Percentiles rank a stretch among this genome's conserved stretches.
Conservation (phyloP, 768 basidiomycete genomes). For the Psilocybe cyanescens region DNA sequence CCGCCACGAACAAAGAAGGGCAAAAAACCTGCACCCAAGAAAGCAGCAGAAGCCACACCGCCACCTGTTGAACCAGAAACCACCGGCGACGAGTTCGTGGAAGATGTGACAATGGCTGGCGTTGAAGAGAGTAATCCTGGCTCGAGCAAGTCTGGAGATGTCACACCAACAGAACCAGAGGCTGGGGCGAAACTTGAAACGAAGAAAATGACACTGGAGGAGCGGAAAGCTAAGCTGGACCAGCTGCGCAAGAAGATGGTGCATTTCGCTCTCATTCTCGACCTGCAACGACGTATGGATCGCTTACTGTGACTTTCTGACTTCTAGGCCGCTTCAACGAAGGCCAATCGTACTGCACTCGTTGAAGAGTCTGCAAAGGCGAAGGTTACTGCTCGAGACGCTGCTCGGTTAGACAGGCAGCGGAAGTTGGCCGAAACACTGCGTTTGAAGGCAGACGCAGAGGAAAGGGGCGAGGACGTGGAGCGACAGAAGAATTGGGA, state of each 20-base stretch:
- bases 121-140: conserved; percentile 22
- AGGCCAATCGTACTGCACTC: conserved; percentile 84
- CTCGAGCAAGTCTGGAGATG: conserved; percentile 18
- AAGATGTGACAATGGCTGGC: conserved; percentile 30
- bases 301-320: conserved; percentile 2
- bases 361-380: conserved; percentile 83
- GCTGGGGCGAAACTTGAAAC: conserved; percentile 26
- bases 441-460: conserved; percentile 84
- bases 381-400: conserved; percentile 78
- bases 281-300: background rate
- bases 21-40: conserved; percentile 17
- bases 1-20: conserved; percentile 17
- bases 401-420: conserved; percentile 85
- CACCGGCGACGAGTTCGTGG: conserved; percentile 27
- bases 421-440: conserved; percentile 88
- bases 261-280: conserved; percentile 27
- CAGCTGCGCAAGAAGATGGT: conserved; percentile 83
- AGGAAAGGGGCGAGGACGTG: conserved; percentile 90
- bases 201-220: conserved; percentile 59
- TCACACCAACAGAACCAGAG: conserved; percentile 21
- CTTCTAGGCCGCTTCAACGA: conserved; percentile 70
- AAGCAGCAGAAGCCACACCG: background rate
- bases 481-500: conserved; percentile 95
- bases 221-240: conserved; percentile 77
- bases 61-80: conserved; percentile 11